phyloP scores from a whole-genome alignment of 306 rosid genomes.

The Bauhinia variegata region DNA sequence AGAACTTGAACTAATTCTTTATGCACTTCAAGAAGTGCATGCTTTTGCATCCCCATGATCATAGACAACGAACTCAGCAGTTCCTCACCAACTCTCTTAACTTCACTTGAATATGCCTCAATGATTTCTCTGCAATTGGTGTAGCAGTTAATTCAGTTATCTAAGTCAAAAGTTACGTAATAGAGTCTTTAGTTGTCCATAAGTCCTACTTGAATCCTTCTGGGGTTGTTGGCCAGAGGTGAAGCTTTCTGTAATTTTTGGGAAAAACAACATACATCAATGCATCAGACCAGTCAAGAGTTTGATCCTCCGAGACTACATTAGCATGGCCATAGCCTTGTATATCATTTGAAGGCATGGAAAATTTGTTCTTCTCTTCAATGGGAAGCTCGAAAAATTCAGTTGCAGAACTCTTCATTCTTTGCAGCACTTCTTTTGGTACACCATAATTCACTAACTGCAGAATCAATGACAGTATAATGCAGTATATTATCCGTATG shows the following conservation, averaged over 20 bases:
- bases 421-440: conserved; percentile 31
- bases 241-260: conserved; percentile 13
- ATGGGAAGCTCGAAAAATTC: conserved; percentile 52
- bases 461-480: background rate
- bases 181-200: background rate
- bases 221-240: conserved; percentile 48
- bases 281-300: conserved; percentile 43
- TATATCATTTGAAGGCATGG: conserved; percentile 28
- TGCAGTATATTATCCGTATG: no score
- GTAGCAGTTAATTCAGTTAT: background rate
- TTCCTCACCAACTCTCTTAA: conserved; percentile 39
- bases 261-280: conserved; percentile 36
- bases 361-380: conserved; percentile 50
- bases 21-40: conserved; percentile 42
- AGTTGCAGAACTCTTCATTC: conserved; percentile 37
- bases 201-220: conserved; percentile 33
- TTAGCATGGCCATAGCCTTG: conserved; percentile 51
- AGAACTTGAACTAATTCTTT: conserved; percentile 29
- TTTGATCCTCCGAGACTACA: conserved; percentile 46
- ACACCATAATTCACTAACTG: conserved; percentile 54
- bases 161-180: background rate
- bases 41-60: conserved; percentile 44
- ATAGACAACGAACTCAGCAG: conserved; percentile 37
- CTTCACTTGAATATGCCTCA: conserved; percentile 46
- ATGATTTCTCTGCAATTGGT: conserved; percentile 36